Percentiles rank a stretch among this genome's conserved stretches.
Conservation (phyloP, 2,329 filamentous ascomycete species). For the Sporothrix euskadiensis region DNA sequence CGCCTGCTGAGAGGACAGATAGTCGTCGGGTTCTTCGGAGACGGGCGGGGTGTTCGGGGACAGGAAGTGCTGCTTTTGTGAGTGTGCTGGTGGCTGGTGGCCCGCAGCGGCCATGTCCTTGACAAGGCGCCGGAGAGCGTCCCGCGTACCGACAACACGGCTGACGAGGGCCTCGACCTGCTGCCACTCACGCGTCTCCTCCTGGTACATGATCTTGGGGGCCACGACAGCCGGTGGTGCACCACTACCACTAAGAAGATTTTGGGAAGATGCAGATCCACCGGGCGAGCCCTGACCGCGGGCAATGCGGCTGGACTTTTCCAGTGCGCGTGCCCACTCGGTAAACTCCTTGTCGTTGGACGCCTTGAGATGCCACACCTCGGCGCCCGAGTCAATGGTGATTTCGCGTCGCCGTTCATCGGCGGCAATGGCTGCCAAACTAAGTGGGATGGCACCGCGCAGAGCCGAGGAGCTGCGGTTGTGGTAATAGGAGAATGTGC, state of each 20-base stretch:
- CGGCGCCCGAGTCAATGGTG: constrained; percentile 92
- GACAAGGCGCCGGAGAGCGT: constrained; percentile 82
- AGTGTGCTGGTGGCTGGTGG: neutral
- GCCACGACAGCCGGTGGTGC: constrained; percentile 35
- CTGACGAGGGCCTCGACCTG: constrained; percentile 84
- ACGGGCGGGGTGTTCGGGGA: constrained; percentile 46
- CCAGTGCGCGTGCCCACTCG: constrained; percentile 82
- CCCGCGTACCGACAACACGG: constrained; percentile 80
- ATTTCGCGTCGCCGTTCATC: constrained; percentile 89
- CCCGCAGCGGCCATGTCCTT: constrained; percentile 68
- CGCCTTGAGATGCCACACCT: constrained; percentile 92
- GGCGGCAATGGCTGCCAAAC: constrained; percentile 84
- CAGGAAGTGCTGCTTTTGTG: constrained; percentile 39
- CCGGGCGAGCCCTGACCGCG: constrained; percentile 43
- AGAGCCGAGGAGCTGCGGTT: constrained; percentile 90
- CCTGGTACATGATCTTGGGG: constrained; percentile 41
- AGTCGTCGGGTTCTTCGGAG: constrained; percentile 55
- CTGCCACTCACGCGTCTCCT: constrained; percentile 82
- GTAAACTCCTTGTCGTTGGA: constrained; percentile 80
- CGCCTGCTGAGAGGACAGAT: constrained; percentile 52
- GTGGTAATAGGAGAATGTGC: constrained; percentile 94
- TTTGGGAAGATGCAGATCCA: neutral
- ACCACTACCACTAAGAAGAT: constrained; percentile 19
- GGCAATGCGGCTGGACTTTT: constrained; percentile 72
- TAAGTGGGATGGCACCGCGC: constrained; percentile 87